Conservation (phyloP, 805 yeast species). For the Candida incommunis region DNA sequence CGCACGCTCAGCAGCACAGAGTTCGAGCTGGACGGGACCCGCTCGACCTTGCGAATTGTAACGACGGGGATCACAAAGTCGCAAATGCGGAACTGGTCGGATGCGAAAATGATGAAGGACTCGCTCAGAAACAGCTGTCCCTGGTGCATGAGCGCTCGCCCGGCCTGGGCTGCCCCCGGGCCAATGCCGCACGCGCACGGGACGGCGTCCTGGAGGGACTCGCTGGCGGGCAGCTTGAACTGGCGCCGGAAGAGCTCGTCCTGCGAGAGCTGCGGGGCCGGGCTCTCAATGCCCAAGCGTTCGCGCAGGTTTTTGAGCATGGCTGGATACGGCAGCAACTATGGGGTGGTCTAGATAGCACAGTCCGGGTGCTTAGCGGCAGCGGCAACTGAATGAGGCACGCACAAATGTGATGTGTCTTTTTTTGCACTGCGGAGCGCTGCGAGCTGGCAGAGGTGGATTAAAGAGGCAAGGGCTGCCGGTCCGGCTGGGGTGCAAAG, state of each 20-base stretch:
- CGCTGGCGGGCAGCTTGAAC: slow-evolving; percentile 59
- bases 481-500: no score
- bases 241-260: slow-evolving; percentile 60
- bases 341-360: no score
- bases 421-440: no score
- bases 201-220: slow-evolving; percentile 36
- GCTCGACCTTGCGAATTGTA: slow-evolving; percentile 70
- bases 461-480: no score
- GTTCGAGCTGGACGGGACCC: slow-evolving; percentile 63
- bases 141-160: slow-evolving; percentile 29
- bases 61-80: slow-evolving; percentile 59
- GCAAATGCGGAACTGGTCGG: slow-evolving; percentile 55
- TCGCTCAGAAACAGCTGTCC: slow-evolving; percentile 63
- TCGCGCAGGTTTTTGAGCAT: background rate
- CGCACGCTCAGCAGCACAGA: slow-evolving; percentile 65
- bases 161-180: slow-evolving; percentile 1
- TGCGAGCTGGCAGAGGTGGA: no score
- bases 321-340: background rate
- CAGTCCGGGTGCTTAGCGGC: no score
- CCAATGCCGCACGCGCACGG: slow-evolving; percentile 6
- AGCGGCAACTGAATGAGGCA: no score
- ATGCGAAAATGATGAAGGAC: slow-evolving; percentile 62
- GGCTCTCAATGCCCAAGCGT: background rate
- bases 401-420: no score
- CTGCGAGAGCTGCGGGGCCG: slow-evolving; percentile 29